These are phyloP conservation scores for Neocallimastix lanati DNA, from an alignment of 192 early-diverging fungal genomes.

Conservation along the genomic window DNA sequence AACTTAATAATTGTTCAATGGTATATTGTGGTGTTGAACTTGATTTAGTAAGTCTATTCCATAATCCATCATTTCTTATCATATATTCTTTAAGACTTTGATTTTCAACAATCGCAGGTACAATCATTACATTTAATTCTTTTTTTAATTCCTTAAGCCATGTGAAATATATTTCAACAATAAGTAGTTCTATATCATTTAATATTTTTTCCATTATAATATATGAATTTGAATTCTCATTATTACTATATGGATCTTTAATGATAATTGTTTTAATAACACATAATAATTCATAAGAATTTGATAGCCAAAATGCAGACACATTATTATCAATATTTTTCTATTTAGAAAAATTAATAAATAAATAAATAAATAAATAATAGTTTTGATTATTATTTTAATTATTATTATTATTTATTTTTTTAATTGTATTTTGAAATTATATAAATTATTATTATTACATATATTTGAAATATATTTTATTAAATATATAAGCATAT, in stretches of 20 bases:
- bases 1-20: conserved; percentile 86
- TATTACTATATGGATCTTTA: conserved; percentile 7
- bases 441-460: no score
- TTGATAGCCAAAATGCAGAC: conserved; percentile 92
- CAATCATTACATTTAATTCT: conserved; percentile 78
- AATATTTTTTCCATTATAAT: conserved; percentile 69
- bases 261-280: conserved; percentile 11
- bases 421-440: no score
- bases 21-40: conserved; percentile 50
- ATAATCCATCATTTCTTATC: conserved; percentile 79
- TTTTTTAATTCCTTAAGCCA: conserved; percentile 98
- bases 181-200: conserved; percentile 72
- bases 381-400: no score
- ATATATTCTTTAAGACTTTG: conserved; percentile 88
- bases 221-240: conserved; percentile 18
- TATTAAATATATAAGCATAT: no score
- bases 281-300: conserved; percentile 66
- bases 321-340: conserved; percentile 68
- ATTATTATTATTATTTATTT: no score
- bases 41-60: conserved; percentile 70
- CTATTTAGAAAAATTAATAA: no score
- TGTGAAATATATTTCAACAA: conserved; percentile 89
- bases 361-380: no score
- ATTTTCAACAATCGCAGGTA: conserved; percentile 92
- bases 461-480: no score